phyloP scores from a whole-genome alignment of 495 filamentous ascomycete species.

The Zalerion maritima region DNA sequence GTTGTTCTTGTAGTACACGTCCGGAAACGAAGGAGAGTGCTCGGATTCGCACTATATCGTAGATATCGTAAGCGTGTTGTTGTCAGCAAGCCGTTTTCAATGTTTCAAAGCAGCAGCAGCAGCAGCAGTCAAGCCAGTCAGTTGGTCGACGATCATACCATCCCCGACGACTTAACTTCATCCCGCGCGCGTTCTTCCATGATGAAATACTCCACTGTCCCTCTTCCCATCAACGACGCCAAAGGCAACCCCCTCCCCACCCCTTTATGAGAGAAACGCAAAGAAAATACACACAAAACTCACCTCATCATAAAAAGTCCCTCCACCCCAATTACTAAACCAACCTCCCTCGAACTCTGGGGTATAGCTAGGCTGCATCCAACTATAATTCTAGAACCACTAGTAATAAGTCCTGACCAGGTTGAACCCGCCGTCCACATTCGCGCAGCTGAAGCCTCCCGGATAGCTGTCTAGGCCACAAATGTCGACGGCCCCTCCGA shows the following conservation, averaged over 20 bases:
- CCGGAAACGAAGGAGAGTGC: slow-evolving; percentile 34
- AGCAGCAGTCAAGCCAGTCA: no score
- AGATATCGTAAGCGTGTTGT: slow-evolving; percentile 9
- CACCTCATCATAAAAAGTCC: slow-evolving; percentile 26
- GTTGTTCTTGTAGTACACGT: slow-evolving; percentile 44
- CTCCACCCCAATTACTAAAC: slow-evolving; percentile 38
- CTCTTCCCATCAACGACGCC: no score
- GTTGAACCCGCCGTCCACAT: slow-evolving; percentile 32
- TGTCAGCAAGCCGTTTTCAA: neutral
- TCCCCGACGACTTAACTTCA: no score
- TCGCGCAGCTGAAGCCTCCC: slow-evolving; percentile 37
- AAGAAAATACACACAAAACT: neutral
- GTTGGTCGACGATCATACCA: no score
- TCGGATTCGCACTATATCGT: slow-evolving; percentile 24
- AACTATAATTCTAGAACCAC: slow-evolving; percentile 42
- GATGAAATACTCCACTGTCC: no score
- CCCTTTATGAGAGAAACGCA: no score
- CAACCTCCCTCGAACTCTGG: slow-evolving; percentile 41
- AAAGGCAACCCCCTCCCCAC: no score
- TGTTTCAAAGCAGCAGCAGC: no score
- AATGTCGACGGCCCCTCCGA: slow-evolving; percentile 39
- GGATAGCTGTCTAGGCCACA: slow-evolving; percentile 43
- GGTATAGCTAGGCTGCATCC: slow-evolving; percentile 35
- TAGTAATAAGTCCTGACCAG: slow-evolving; percentile 39
- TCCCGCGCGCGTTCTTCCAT: no score